A percentile compares a stretch with the other conserved stretches of the same genome.
phyloP scores from a whole-genome alignment of 2,329 filamentous ascomycete genomes.

The Metarhizium anisopliae region DNA sequence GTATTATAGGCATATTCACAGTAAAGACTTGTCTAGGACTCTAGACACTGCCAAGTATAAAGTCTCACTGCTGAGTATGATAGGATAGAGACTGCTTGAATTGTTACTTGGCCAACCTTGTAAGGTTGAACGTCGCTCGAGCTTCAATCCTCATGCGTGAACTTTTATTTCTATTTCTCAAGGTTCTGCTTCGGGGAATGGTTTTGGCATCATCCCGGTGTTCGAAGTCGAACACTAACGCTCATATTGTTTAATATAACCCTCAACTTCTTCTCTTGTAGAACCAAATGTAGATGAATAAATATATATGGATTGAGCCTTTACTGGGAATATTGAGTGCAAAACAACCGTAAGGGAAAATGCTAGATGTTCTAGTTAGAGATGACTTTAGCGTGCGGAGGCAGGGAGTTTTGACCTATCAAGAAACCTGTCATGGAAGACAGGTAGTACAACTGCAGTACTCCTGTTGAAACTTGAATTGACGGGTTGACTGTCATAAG shows the following conservation, averaged over 20 bases:
- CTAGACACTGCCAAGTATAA: too few relatives aligned
- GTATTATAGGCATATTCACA: too few relatives aligned
- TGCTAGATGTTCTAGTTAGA: background rate
- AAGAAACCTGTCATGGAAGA: conserved; percentile 2
- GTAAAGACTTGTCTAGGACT: too few relatives aligned
- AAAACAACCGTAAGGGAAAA: background rate
- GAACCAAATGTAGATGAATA: background rate
- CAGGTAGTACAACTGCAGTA: conserved; percentile 1
- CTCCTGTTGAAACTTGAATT: background rate
- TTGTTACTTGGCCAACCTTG: too few relatives aligned
- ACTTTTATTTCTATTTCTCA: too few relatives aligned
- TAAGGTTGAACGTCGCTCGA: too few relatives aligned
- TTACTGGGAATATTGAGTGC: background rate
- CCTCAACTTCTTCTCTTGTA: background rate
- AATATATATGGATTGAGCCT: background rate
- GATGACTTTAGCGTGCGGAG: background rate
- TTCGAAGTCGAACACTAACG: background rate
- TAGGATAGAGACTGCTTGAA: too few relatives aligned
- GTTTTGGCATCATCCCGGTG: too few relatives aligned
- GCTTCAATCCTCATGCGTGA: too few relatives aligned
- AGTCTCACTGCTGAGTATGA: too few relatives aligned
- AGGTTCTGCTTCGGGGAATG: too few relatives aligned
- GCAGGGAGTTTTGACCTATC: background rate
- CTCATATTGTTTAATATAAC: background rate
- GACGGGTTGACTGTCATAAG: background rate